Evolutionary conservation across 169 alveolate species (phyloP).

Genomic region (Theileria annulata): DNA sequence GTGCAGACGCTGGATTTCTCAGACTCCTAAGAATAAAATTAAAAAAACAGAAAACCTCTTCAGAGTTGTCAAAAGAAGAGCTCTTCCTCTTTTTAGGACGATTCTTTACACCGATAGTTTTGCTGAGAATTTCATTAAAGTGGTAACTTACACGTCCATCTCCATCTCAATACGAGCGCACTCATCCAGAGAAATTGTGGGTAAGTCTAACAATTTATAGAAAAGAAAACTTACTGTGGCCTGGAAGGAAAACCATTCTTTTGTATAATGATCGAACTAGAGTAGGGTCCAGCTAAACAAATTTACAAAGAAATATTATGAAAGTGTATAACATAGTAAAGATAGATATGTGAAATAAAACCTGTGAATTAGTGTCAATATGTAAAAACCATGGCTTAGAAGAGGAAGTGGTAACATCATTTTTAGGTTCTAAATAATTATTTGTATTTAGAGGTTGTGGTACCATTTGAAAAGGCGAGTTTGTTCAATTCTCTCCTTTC

Average conservation of each 20-base stretch:
- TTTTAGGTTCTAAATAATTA: slow-evolving; percentile 4
- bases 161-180: slow-evolving; percentile 79
- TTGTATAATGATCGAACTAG: slow-evolving; percentile 48
- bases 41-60: neutral
- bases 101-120: slow-evolving; percentile 18
- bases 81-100: neutral
- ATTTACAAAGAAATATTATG: neutral
- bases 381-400: slow-evolving; percentile 53
- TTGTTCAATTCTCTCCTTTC: slow-evolving; percentile 7
- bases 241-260: slow-evolving; percentile 55
- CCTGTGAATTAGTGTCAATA: slow-evolving; percentile 44
- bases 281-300: slow-evolving; percentile 40
- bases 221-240: slow-evolving; percentile 47
- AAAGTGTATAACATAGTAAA: neutral
- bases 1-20: slow-evolving; percentile 37
- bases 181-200: slow-evolving; percentile 75
- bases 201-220: slow-evolving; percentile 40
- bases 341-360: neutral
- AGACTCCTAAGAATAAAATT: slow-evolving; percentile 40
- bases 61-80: slow-evolving; percentile 18
- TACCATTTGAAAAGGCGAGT: neutral
- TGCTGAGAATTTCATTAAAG: neutral
- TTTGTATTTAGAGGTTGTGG: neutral
- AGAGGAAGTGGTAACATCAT: neutral
- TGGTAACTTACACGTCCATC: slow-evolving; percentile 58